A percentile compares a stretch with the other conserved stretches of the same genome.
These are phyloP conservation scores for Peziza echinospora DNA, from an alignment of 495 filamentous ascomycete genomes.

Conservation along the genomic window DNA sequence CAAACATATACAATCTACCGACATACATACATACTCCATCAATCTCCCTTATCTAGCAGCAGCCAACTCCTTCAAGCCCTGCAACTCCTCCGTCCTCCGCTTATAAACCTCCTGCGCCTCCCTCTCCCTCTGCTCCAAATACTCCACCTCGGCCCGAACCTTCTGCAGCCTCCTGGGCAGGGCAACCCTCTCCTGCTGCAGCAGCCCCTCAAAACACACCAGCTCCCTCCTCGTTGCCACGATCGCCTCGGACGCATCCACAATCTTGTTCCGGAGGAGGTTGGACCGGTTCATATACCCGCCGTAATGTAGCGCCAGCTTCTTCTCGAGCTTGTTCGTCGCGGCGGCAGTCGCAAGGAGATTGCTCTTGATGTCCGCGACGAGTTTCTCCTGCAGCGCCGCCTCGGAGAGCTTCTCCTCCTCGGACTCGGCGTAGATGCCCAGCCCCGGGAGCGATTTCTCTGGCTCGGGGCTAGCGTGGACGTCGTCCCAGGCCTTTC, in stretches of 20 bases:
- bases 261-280: conserved; percentile 55
- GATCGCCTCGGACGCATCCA: conserved; percentile 56
- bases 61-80: not conserved
- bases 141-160: conserved; percentile 60
- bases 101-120: conserved; percentile 80
- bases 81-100: conserved; percentile 43
- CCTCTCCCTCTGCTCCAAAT: conserved; percentile 61
- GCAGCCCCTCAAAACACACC: conserved; percentile 51
- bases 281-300: conserved; percentile 80
- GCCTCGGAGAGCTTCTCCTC: conserved; percentile 36
- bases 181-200: conserved; percentile 56
- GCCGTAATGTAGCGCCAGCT: conserved; percentile 65
- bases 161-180: conserved; percentile 49
- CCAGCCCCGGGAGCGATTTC: conserved; percentile 63
- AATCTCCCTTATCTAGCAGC: too few species aligned
- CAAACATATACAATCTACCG: not conserved
- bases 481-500: conserved; percentile 42
- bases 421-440: conserved; percentile 48
- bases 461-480: conserved; percentile 30
- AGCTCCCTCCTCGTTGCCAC: conserved; percentile 49
- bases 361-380: conserved; percentile 21
- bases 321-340: conserved; percentile 78
- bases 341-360: conserved; percentile 55
- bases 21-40: not conserved
- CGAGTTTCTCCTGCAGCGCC: conserved; percentile 40